phyloP scores from a whole-genome alignment of 768 basidiomycete species.

The Albatrellus ellisii region DNA sequence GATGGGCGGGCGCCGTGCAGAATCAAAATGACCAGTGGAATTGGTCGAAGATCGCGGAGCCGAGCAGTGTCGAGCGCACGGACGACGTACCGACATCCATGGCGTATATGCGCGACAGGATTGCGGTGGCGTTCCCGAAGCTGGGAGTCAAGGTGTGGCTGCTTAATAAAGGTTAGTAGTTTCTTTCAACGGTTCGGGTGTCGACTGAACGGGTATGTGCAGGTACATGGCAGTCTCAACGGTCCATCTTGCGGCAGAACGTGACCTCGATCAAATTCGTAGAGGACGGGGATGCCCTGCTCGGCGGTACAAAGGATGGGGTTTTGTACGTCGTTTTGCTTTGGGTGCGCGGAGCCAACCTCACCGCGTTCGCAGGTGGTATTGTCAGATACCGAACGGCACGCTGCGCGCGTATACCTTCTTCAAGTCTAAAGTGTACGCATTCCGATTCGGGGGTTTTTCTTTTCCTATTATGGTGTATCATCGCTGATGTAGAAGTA shows the following conservation, averaged over 20 bases:
- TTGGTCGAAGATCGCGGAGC: constrained; percentile 7
- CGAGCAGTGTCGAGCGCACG: neutral
- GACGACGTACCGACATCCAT: constrained; percentile 13
- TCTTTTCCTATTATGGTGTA: neutral
- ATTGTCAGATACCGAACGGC: constrained; percentile 55
- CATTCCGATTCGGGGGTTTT: too few species aligned
- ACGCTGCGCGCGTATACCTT: constrained; percentile 48
- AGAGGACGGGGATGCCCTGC: constrained; percentile 45
- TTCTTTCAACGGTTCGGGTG: constrained; percentile 22
- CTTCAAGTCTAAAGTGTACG: constrained; percentile 46
- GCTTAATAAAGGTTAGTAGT: constrained; percentile 11
- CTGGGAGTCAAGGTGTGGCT: constrained; percentile 13
- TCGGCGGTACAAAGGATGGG: constrained; percentile 61
- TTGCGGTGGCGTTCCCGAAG: constrained; percentile 12
- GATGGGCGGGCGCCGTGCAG: neutral
- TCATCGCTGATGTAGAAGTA: constrained; percentile 17
- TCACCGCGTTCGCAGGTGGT: constrained; percentile 33
- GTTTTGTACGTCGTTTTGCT: constrained; percentile 35
- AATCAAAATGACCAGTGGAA: constrained; percentile 9
- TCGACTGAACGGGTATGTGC: neutral
- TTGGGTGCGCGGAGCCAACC: neutral
- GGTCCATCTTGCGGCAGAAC: constrained; percentile 50
- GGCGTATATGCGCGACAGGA: constrained; percentile 10
- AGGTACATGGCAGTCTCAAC: constrained; percentile 55
- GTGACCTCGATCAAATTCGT: constrained; percentile 53